These are phyloP conservation scores for Yamadazyma oceani DNA, from an alignment of 1,139 yeast species.

Conservation along the genomic window DNA sequence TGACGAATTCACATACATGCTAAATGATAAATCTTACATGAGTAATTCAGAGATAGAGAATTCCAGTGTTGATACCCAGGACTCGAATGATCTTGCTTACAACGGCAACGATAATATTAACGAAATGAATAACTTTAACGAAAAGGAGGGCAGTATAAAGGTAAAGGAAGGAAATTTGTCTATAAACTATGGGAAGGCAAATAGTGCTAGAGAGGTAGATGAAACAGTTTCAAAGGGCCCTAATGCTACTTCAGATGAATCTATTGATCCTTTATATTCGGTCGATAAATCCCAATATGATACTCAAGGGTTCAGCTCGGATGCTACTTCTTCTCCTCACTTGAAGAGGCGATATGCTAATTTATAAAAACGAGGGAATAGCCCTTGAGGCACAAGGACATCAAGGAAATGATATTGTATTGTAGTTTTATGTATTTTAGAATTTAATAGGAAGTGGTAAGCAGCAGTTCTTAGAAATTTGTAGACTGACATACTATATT, in stretches of 20 bases:
- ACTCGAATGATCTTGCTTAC: conserved; percentile 5
- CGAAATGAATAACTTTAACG: too few species aligned
- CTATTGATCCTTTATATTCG: conserved; percentile 9
- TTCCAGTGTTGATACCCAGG: conserved; percentile 1
- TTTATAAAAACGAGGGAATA: too few species aligned
- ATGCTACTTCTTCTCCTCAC: conserved; percentile 39
- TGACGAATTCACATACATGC: conserved; percentile 16
- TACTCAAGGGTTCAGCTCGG: conserved; percentile 27
- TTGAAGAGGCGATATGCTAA: conserved; percentile 27
- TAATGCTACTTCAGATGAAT: conserved; percentile 14
- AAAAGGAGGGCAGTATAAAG: not conserved
- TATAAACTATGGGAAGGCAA: not conserved
- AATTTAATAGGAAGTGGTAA: not conserved
- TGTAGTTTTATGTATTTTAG: conserved; percentile 1
- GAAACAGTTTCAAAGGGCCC: conserved; percentile 8
- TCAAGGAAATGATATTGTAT: not conserved
- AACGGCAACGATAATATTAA: not conserved
- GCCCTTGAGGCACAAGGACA: not conserved
- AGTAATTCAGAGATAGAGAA: conserved; percentile 6
- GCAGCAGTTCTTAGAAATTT: too few species aligned
- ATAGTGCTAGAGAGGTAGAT: conserved; percentile 6
- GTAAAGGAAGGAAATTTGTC: not conserved
- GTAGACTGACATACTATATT: too few species aligned
- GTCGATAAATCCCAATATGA: conserved; percentile 20
- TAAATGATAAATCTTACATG: conserved; percentile 4